Base-by-base conservation (phyloP, 148 eudicot species). In the Nepenthes gracilis region DNA sequence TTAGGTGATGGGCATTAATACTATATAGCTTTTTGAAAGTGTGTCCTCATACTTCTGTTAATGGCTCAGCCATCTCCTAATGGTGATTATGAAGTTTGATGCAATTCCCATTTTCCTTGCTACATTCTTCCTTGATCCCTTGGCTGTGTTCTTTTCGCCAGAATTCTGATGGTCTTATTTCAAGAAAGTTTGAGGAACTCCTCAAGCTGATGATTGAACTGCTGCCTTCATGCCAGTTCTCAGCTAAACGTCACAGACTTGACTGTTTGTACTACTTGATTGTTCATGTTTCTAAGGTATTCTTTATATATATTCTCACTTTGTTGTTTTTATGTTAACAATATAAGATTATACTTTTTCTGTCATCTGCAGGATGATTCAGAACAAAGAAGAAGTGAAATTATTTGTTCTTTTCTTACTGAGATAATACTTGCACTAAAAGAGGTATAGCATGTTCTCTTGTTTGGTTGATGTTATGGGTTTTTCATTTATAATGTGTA, bases 191-290 rank as follows among this genome's bases (percentile, higher is more conserved):
- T 56, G 83, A 82, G 66, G 85, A 79, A 47, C 64, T 94, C 75
- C 83, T 79, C 49, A 70, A 70, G 59, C 64, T 83, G 72, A 86
- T 94, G 97, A 80, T 79, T 61, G 87, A 81, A 65, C 78, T 70
- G 72, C 75, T 86, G 57, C 90, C 89, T 58, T 78, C 75, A 32
- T 89, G 99, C 69, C 99, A 94, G 74, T 82, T 81, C 76, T 80
- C 99, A 13, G 96, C 99, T 47, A 94, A 94, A 67, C 99, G 90
- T 62, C 80, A 84, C 73, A 86, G 99, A 66, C 97, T 94, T 36
- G 85, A 84, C 71, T 94, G 97, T 70, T 74, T 94, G 66, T 86
- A 84, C 78, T 83, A 75, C 65, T 60, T 94, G 61, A 84, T 89
- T 73, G 79, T 83, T 34, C 79, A 84, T 74, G 76, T 74, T 35